Evolutionary conservation across 768 basidiomycete genomes (phyloP).

Genomic region (Exsudoporus frostii): DNA sequence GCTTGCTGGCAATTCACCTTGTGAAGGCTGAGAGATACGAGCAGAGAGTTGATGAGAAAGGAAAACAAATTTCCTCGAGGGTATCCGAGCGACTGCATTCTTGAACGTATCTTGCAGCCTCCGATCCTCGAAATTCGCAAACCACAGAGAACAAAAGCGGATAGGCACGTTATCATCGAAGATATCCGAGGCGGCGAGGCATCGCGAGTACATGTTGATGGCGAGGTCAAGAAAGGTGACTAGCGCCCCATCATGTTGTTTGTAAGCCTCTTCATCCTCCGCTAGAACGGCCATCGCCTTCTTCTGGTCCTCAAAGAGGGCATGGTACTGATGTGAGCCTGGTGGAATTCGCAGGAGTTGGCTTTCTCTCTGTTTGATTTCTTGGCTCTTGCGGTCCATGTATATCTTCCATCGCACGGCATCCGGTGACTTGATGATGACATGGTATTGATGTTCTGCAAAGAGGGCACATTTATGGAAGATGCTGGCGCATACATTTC

Average conservation of each 20-base stretch:
- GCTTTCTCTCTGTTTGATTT: constrained; percentile 55
- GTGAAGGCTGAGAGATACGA: constrained; percentile 56
- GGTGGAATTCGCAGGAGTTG: constrained; percentile 27
- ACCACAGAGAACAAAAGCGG: constrained; percentile 88
- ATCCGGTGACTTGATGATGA: constrained; percentile 66
- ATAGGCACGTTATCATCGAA: constrained; percentile 78
- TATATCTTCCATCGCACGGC: constrained; percentile 67
- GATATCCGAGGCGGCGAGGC: constrained; percentile 63
- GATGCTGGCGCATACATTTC: constrained; percentile 49
- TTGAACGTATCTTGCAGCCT: constrained; percentile 43
- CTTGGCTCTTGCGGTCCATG: constrained; percentile 65
- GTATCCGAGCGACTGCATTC: constrained; percentile 54
- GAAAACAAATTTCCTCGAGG: constrained; percentile 87
- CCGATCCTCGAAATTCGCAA: constrained; percentile 73
- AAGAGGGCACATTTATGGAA: constrained; percentile 85
- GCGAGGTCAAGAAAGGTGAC: constrained; percentile 69
- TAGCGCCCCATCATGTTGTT: constrained; percentile 42
- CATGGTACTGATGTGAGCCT: constrained; percentile 17
- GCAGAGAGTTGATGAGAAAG: constrained; percentile 93
- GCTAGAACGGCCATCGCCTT: constrained; percentile 48
- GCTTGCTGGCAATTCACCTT: constrained; percentile 30
- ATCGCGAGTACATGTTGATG: constrained; percentile 81
- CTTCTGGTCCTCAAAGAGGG: constrained; percentile 36
- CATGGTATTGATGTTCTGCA: constrained; percentile 82
- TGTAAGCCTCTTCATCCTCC: constrained; percentile 49